Percentiles rank a stretch among this genome's conserved stretches.
These are phyloP conservation scores for Microcos paniculata DNA, from an alignment of 345 rosid species.

Conservation along the genomic window DNA sequence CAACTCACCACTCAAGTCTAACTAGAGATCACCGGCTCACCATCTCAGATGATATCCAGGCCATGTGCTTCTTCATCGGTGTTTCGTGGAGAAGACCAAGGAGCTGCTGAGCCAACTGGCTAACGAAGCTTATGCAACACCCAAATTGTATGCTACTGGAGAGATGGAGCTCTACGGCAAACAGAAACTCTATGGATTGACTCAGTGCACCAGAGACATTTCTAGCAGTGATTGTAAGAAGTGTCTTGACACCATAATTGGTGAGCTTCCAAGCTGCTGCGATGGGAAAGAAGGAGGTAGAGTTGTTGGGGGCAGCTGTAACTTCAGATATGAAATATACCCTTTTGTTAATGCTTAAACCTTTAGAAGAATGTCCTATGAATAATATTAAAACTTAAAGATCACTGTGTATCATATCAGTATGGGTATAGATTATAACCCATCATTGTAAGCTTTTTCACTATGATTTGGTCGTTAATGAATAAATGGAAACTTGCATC, in stretches of 20 bases:
- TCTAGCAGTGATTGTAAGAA: conserved; percentile 38
- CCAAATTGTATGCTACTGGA: conserved; percentile 47
- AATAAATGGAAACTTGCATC: no score
- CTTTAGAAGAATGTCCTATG: not conserved
- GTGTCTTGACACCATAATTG: conserved; percentile 49
- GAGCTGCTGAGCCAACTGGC: conserved; percentile 40
- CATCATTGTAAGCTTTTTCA: no score
- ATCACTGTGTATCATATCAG: no score
- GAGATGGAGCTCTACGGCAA: conserved; percentile 30
- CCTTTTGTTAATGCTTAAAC: conserved; percentile 42
- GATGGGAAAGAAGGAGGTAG: conserved; percentile 70
- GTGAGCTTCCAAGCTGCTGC: conserved; percentile 54
- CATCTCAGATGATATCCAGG: no score
- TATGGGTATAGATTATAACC: no score
- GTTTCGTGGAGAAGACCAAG: conserved; percentile 42
- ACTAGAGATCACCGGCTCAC: no score
- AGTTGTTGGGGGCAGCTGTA: conserved; percentile 57
- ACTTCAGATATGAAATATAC: conserved; percentile 62
- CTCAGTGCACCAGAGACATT: conserved; percentile 67
- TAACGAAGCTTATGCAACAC: conserved; percentile 12
- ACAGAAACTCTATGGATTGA: conserved; percentile 48
- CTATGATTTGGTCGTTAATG: no score
- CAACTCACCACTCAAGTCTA: no score
- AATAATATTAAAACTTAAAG: no score
- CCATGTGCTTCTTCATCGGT: no score